Conservation (phyloP, 169 alveolate species). For the Cystoisospora suis region DNA sequence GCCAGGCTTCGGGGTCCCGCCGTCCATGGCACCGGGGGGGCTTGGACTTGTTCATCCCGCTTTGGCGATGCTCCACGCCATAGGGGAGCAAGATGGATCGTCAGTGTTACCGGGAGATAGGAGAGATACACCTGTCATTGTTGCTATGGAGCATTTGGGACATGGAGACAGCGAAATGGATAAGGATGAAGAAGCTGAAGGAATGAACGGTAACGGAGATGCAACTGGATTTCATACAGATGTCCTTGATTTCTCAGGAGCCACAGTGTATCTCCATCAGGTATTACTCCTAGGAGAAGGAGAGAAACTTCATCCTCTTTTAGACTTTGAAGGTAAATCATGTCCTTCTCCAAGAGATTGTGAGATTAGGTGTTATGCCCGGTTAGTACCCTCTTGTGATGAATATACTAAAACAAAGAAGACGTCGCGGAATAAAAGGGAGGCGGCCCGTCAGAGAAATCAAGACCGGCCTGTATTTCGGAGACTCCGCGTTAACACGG, state of each 20-base stretch:
- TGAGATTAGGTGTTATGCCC: not conserved
- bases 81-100: too few species aligned
- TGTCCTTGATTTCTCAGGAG: not conserved
- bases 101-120: too few species aligned
- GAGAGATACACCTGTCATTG: not conserved
- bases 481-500: too few species aligned
- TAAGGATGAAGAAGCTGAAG: not conserved
- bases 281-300: not conserved
- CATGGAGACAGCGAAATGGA: too few species aligned
- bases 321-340: conserved; percentile 2
- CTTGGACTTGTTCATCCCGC: not conserved
- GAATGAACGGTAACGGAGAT: not conserved
- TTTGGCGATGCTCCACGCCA: not conserved
- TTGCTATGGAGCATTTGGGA: not conserved
- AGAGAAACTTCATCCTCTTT: not conserved
- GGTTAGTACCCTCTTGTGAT: not conserved
- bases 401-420: not conserved
- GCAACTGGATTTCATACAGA: not conserved
- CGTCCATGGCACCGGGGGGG: not conserved
- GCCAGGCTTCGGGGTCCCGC: not conserved
- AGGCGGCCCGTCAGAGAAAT: too few species aligned
- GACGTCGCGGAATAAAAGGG: not conserved
- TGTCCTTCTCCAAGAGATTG: not conserved
- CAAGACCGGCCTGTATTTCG: too few species aligned
- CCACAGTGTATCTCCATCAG: not conserved